Base-by-base conservation (phyloP, 1,139 yeast species). In the Blastobotrys persicus region DNA sequence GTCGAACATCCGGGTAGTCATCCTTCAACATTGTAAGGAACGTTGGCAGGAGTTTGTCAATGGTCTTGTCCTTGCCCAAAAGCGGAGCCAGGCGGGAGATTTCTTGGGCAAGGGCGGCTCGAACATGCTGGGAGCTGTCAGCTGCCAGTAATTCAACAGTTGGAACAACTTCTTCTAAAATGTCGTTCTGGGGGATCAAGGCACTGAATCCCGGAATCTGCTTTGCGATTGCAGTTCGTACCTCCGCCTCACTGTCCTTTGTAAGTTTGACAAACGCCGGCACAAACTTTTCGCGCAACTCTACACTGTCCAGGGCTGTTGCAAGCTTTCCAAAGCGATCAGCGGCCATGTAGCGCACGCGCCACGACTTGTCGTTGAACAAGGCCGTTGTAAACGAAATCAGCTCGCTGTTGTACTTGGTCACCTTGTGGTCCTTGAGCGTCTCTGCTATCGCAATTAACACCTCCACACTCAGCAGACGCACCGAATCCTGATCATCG, bases 261-360 rank as follows among this genome's bases (percentile, higher is more conserved):
- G 92, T 84, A 54, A 91, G 76, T 40, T 79, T 70, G 57, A 89
- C 75, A 65, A 92, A 85, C 42, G 83, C 86, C 61, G 80, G 85
- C 57, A 79, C 85, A 61, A 83, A 79, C 68, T 73, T 77, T 54
- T 72, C 71, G 50, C 81, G 81, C 44, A 74, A 71, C 52, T 76
- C 80, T 45, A 75, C 75, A 50, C 73, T 69, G 59, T 77, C 76
- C 63, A 91, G 84, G 58, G 83, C 83, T 23, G 72, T 64, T 2
- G 95, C 88, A 54, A 94, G 78, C 56, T 77, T 75, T 60, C 83
- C 87, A 64, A 88, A 91, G 62, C 89, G 79, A 66, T 91, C 97
- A 23, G 98, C 97, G 23, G 96, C 95, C 80, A 95, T 89, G 71
- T 92, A 94, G 63, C 98, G 81, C 50, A 94, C 98, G 68, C 98